phyloP scores from a whole-genome alignment of 768 basidiomycete genomes.

The Hygrocybe punicea region DNA sequence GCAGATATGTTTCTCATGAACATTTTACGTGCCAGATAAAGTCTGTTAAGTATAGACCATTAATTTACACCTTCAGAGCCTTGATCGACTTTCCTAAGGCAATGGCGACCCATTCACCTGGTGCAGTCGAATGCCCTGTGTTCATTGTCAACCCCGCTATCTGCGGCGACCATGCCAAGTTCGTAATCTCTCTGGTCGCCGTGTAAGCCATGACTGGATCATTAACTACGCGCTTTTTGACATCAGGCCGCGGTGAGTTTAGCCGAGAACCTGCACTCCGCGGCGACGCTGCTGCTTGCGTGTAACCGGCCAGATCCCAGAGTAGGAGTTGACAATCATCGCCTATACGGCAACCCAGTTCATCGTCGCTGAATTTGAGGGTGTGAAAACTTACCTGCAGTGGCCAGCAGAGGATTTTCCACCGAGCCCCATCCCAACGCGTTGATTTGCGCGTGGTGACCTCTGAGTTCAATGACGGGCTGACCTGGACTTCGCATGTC shows the following conservation, averaged over 20 bases:
- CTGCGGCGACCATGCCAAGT: constrained; percentile 84
- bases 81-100: constrained; percentile 80
- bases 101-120: constrained; percentile 85
- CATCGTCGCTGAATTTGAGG: constrained; percentile 2
- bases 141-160: constrained; percentile 75
- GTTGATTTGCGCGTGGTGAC: constrained; percentile 78
- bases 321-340: constrained; percentile 93
- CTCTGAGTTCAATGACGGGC: constrained; percentile 88
- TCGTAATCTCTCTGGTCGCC: constrained; percentile 72
- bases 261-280: constrained; percentile 68
- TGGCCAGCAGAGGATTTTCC: constrained; percentile 80
- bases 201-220: constrained; percentile 86
- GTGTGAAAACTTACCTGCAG: constrained; percentile 61
- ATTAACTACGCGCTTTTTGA: constrained; percentile 67
- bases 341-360: constrained; percentile 46
- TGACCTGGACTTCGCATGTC: constrained; percentile 97
- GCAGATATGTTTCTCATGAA: too few relatives aligned
- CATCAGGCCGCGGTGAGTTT: constrained; percentile 78
- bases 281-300: constrained; percentile 62
- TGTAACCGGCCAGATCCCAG: constrained; percentile 78
- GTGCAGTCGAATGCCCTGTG: constrained; percentile 65
- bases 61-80: constrained; percentile 67
- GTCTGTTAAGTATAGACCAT: too few relatives aligned
- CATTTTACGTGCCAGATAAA: too few relatives aligned
- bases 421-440: constrained; percentile 88